phyloP scores from a whole-genome alignment of 768 basidiomycete species.

The Trametes punicea region DNA sequence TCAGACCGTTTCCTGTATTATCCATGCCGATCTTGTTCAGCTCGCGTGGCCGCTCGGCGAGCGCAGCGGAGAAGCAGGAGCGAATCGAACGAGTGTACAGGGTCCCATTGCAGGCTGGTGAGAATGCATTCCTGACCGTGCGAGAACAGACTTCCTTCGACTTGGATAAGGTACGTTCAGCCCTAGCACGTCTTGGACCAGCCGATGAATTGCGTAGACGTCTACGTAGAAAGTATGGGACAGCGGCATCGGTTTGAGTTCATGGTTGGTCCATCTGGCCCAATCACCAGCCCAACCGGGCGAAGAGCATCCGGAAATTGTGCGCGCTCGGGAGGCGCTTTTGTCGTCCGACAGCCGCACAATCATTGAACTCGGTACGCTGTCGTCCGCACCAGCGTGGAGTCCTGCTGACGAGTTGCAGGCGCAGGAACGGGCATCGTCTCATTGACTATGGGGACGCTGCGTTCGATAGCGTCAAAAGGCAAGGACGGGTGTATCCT shows the following conservation, averaged over 20 bases:
- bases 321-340: constrained; percentile 32
- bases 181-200: neutral
- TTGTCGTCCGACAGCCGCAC: constrained; percentile 39
- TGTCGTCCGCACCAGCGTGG: neutral
- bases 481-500: constrained; percentile 33
- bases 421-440: constrained; percentile 88
- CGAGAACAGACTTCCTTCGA: constrained; percentile 87
- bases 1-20: constrained; percentile 53
- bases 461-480: constrained; percentile 40
- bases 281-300: constrained; percentile 13
- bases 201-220: constrained; percentile 19
- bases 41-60: constrained; percentile 20
- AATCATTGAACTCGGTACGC: constrained; percentile 71
- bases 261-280: constrained; percentile 60
- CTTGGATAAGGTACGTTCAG: constrained; percentile 73
- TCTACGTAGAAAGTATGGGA: constrained; percentile 89
- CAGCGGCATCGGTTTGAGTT: constrained; percentile 81
- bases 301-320: neutral
- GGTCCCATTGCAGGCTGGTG: constrained; percentile 6
- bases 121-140: constrained; percentile 42
- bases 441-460: constrained; percentile 57
- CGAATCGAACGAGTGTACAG: constrained; percentile 57
- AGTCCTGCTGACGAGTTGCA: constrained; percentile 24
- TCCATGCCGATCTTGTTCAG: constrained; percentile 64
- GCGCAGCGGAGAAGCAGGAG: constrained; percentile 55